phyloP scores from a whole-genome alignment of 208 protist genomes.

The Wallacemonas collosoma region DNA sequence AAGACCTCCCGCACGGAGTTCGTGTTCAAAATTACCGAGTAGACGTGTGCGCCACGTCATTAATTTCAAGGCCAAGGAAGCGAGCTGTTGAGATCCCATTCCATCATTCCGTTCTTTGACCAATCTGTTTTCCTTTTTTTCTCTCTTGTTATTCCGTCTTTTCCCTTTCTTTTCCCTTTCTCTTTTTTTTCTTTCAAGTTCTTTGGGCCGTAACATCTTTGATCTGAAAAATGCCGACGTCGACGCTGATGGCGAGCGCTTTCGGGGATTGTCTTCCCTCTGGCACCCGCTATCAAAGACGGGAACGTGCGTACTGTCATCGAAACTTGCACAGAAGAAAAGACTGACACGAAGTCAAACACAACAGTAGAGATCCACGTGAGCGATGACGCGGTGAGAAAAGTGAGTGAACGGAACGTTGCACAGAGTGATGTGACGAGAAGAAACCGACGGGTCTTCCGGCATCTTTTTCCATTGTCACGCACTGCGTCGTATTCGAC shows the following conservation, averaged over 20 bases:
- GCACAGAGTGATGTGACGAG: too few relatives aligned
- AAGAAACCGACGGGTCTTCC: too few relatives aligned
- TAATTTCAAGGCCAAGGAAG: not conserved
- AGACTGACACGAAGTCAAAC: not conserved
- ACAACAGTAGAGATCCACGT: not conserved
- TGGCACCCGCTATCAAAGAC: not conserved
- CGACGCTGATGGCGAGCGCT: not conserved
- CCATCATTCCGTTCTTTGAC: not conserved
- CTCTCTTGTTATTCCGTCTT: conserved; percentile 2
- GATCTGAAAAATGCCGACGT: not conserved
- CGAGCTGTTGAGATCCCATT: not conserved
- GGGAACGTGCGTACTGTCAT: not conserved
- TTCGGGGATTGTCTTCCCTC: not conserved
- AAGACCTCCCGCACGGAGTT: conserved; percentile 62
- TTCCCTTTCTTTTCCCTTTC: conserved; percentile 7
- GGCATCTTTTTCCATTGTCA: too few relatives aligned
- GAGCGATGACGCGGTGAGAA: not conserved
- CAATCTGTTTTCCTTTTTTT: not conserved
- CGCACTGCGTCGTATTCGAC: too few relatives aligned
- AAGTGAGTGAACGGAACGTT: too few relatives aligned
- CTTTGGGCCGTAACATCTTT: too few relatives aligned
- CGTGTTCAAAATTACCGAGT: conserved; percentile 30
- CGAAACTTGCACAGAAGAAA: not conserved
- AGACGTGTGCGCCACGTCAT: not conserved
- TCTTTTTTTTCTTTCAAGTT: not conserved